These are phyloP conservation scores for Liriodendron chinense DNA, from an alignment of 164 flowering plant species.

Conservation along the genomic window DNA sequence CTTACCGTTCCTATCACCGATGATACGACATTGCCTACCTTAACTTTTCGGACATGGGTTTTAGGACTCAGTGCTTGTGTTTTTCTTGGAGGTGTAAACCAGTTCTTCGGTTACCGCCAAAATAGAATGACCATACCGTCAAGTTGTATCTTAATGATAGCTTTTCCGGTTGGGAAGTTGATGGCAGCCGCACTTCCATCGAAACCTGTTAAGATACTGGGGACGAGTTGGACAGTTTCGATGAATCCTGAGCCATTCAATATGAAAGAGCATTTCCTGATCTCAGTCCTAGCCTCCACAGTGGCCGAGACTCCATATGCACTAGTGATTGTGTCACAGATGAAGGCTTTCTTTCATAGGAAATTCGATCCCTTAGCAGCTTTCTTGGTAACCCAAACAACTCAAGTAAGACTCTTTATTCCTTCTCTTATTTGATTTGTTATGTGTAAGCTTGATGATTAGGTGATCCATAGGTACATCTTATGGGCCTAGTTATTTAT, in stretches of 20 bases:
- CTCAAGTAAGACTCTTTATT: not conserved
- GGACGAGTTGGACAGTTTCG: slow-evolving; percentile 3
- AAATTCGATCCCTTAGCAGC: not conserved
- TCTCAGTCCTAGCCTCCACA: slow-evolving; percentile 3
- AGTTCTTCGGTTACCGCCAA: slow-evolving; percentile 4
- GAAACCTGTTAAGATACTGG: not conserved
- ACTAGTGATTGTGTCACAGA: not conserved
- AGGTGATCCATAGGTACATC: too few relatives aligned
- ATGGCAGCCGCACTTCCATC: slow-evolving; percentile 7
- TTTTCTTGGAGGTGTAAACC: not conserved
- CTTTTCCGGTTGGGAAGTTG: slow-evolving; percentile 1
- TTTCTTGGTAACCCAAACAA: not conserved
- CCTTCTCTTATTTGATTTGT: not conserved
- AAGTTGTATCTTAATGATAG: not conserved
- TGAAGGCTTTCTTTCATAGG: not conserved
- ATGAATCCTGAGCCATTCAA: slow-evolving; percentile 12
- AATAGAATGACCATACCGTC: not conserved
- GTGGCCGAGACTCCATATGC: not conserved
- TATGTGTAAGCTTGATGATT: too few relatives aligned
- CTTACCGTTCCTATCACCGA: slow-evolving; percentile 53
- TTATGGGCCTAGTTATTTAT: too few relatives aligned
- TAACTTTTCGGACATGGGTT: slow-evolving; percentile 24
- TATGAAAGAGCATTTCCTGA: slow-evolving; percentile 4
- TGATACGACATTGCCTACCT: slow-evolving; percentile 40
- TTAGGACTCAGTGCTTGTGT: slow-evolving; percentile 1